Conservation (phyloP, 2,329 filamentous ascomycete species). For the Arthrocladium fulminans region DNA sequence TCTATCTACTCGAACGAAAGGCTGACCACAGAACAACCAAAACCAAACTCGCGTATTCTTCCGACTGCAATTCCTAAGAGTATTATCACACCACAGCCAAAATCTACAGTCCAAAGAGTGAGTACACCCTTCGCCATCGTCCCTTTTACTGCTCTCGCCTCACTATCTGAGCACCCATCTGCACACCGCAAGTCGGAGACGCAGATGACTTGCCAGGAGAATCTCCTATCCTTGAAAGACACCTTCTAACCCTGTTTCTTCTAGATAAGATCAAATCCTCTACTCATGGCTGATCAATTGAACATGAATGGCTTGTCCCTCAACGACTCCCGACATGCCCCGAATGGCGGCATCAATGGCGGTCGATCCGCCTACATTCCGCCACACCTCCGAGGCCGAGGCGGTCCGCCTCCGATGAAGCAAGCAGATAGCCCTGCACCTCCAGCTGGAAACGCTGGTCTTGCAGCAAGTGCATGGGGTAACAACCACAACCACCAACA, state of each 20-base stretch:
- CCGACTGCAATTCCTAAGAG: not conserved
- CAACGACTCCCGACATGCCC: constrained; percentile 54
- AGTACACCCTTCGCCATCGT: not conserved
- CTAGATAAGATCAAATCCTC: not conserved
- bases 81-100: not conserved
- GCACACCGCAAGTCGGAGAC: not conserved
- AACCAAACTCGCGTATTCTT: not conserved
- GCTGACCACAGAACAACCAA: constrained; percentile 8
- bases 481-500: constrained; percentile 13
- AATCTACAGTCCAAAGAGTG: not conserved
- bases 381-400: constrained; percentile 49
- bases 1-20: constrained; percentile 23
- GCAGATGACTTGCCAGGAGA: not conserved
- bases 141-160: not conserved
- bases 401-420: constrained; percentile 26
- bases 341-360: constrained; percentile 29
- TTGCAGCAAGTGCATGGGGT: constrained; percentile 31
- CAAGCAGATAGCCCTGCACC: constrained; percentile 31
- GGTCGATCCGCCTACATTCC: constrained; percentile 55
- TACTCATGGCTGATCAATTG: constrained; percentile 45
- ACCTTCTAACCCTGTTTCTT: not conserved
- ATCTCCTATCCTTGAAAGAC: not conserved
- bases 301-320: constrained; percentile 50
- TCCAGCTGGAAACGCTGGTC: constrained; percentile 21
- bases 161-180: not conserved